Percentiles rank a stretch among this genome's conserved stretches.
phyloP scores from a whole-genome alignment of 1,284 basidiomycete genomes.

The Moesziomyces globuligerus region DNA sequence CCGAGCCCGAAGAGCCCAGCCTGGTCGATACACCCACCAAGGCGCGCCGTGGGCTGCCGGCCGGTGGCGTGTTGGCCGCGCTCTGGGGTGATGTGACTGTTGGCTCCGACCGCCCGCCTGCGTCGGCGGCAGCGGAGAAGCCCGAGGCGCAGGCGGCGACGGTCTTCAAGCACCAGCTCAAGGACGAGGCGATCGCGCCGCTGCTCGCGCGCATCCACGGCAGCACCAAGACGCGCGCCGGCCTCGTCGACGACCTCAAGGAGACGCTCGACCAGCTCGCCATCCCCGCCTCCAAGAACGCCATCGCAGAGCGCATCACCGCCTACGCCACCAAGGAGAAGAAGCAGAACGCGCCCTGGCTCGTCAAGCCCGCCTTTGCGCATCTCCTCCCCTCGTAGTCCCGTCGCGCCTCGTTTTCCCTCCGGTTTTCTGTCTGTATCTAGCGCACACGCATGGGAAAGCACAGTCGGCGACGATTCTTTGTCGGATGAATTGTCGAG shows the following conservation, averaged over 20 bases:
- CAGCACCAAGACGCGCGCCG: constrained; percentile 54
- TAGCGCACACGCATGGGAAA: too few species aligned
- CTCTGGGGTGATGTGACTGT: constrained; percentile 28
- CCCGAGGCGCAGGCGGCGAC: constrained; percentile 1
- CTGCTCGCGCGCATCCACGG: constrained; percentile 50
- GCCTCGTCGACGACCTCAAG: constrained; percentile 56
- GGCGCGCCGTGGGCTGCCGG: constrained; percentile 14
- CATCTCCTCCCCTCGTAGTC: too few species aligned
- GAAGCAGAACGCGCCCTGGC: constrained; percentile 46
- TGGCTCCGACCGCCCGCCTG: neutral
- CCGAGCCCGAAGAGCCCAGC: constrained; percentile 7
- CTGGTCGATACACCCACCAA: constrained; percentile 14
- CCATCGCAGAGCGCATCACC: constrained; percentile 47
- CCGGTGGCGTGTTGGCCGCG: constrained; percentile 36
- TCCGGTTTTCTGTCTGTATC: too few species aligned
- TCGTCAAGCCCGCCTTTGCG: constrained; percentile 25
- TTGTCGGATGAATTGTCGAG: too few species aligned
- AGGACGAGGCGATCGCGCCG: constrained; percentile 43
- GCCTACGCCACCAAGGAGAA: constrained; percentile 54
- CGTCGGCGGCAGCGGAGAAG: neutral
- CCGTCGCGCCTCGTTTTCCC: too few species aligned
- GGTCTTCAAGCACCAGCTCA: constrained; percentile 31
- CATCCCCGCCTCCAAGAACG: constrained; percentile 51
- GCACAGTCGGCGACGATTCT: too few species aligned
- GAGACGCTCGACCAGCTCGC: constrained; percentile 49